Evolutionary conservation across 768 basidiomycete species (phyloP).

Genomic region (Mycena haematopus): DNA sequence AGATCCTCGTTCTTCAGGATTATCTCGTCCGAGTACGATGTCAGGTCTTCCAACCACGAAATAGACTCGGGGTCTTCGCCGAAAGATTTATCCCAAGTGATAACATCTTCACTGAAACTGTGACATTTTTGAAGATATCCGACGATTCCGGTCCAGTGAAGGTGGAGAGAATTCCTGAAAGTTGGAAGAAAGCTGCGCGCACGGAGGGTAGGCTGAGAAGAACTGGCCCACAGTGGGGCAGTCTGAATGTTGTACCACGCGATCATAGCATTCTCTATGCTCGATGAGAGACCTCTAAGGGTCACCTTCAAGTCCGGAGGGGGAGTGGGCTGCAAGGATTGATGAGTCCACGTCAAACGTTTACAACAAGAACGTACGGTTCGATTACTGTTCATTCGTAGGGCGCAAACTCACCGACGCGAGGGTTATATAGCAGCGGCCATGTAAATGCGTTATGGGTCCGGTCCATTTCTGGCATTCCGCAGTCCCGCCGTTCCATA

Average conservation of each 20-base stretch:
- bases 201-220: background rate
- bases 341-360: background rate
- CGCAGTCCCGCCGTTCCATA: background rate
- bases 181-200: conserved; percentile 1
- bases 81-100: background rate
- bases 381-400: conserved; percentile 11
- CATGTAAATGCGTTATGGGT: too few species aligned
- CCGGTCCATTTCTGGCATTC: background rate
- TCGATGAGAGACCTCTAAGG: conserved; percentile 7
- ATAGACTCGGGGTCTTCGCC: background rate
- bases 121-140: conserved; percentile 15
- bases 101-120: conserved; percentile 11
- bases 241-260: conserved; percentile 8
- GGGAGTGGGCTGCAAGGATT: background rate
- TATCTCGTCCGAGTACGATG: conserved; percentile 5
- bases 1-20: background rate
- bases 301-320: conserved; percentile 12
- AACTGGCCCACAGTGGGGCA: background rate
- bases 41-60: conserved; percentile 9
- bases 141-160: conserved; percentile 11
- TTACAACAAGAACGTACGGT: background rate
- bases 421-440: conserved; percentile 6
- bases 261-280: conserved; percentile 15
- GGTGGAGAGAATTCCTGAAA: conserved; percentile 1
- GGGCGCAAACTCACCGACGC: background rate